Percentiles rank a stretch among this genome's conserved stretches.
phyloP scores from a whole-genome alignment of 2,329 filamentous ascomycete species.

The Cercospora berteroae region DNA sequence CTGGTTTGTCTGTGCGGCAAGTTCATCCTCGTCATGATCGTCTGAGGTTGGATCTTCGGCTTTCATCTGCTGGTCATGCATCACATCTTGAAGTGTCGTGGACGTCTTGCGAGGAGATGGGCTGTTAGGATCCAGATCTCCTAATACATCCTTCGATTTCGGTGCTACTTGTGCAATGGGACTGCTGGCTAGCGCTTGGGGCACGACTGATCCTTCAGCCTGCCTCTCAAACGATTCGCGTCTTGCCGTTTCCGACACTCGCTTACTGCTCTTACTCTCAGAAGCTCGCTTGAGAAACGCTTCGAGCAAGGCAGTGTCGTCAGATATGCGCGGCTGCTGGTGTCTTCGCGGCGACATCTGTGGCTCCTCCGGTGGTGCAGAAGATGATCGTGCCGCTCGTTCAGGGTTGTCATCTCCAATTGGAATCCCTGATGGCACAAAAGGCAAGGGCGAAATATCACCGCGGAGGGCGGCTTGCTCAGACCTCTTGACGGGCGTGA shows the following conservation, averaged over 20 bases:
- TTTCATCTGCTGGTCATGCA: conserved; percentile 5
- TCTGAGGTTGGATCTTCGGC: conserved; percentile 13
- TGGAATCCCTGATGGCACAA: conserved; percentile 9
- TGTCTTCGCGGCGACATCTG: conserved; percentile 29
- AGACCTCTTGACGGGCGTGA: conserved; percentile 31
- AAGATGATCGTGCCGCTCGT: conserved; percentile 25
- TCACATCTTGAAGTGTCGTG: background rate
- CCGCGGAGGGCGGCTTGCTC: background rate
- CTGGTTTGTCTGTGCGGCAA: conserved; percentile 16
- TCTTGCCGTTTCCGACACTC: conserved; percentile 33
- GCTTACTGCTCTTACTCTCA: conserved; percentile 42
- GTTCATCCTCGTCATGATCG: conserved; percentile 18
- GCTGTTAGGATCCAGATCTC: conserved; percentile 50
- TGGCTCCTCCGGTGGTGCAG: conserved; percentile 39
- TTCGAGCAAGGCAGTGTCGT: conserved; percentile 51
- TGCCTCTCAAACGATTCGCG: conserved; percentile 47
- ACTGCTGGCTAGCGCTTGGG: conserved; percentile 46
- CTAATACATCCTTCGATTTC: conserved; percentile 37
- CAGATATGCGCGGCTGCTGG: conserved; percentile 39
- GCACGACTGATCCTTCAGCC: conserved; percentile 48
- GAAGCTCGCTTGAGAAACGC: conserved; percentile 51
- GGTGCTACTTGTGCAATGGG: conserved; percentile 5
- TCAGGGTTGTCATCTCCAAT: conserved; percentile 7
- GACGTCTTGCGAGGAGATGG: conserved; percentile 39
- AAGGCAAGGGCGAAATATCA: conserved; percentile 15